These are phyloP conservation scores for Ceratobasidium theobromae DNA, from an alignment of 1,284 basidiomycete species.

Conservation along the genomic window DNA sequence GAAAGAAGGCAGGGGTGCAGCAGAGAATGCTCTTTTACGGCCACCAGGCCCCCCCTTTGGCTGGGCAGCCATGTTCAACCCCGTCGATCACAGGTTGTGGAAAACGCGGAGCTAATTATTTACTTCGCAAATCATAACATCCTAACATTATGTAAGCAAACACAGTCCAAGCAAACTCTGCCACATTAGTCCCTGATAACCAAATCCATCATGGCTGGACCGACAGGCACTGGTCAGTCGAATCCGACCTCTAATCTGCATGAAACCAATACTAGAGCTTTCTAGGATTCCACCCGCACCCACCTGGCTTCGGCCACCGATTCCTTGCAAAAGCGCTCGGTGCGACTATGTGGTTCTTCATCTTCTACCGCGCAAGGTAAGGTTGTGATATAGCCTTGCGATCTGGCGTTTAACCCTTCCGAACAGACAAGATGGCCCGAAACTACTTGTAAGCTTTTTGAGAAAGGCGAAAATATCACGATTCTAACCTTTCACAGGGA, in stretches of 20 bases:
- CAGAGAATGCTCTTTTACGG: conserved; percentile 1
- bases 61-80: conserved; percentile 16
- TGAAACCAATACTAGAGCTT: neutral
- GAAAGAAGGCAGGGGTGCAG: conserved; percentile 5
- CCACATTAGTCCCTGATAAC: conserved; percentile 1
- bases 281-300: conserved; percentile 80
- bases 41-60: neutral
- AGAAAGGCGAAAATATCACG: neutral
- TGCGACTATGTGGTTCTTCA: conserved; percentile 97
- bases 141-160: conserved; percentile 10
- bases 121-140: conserved; percentile 14
- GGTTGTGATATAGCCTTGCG: conserved; percentile 41
- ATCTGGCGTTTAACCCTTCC: neutral
- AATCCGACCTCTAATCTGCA: neutral
- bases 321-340: conserved; percentile 83
- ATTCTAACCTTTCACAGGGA: conserved; percentile 42
- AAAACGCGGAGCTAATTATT: conserved; percentile 7
- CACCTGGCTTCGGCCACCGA: conserved; percentile 73
- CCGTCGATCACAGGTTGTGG: conserved; percentile 1
- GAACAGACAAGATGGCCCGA: conserved; percentile 51
- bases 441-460: conserved; percentile 46
- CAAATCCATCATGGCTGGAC: conserved; percentile 24
- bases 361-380: conserved; percentile 90
- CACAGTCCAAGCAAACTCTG: neutral
- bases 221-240: conserved; percentile 7